Conservation (phyloP, 495 filamentous ascomycete species). For the Xylaria bambusicola region DNA sequence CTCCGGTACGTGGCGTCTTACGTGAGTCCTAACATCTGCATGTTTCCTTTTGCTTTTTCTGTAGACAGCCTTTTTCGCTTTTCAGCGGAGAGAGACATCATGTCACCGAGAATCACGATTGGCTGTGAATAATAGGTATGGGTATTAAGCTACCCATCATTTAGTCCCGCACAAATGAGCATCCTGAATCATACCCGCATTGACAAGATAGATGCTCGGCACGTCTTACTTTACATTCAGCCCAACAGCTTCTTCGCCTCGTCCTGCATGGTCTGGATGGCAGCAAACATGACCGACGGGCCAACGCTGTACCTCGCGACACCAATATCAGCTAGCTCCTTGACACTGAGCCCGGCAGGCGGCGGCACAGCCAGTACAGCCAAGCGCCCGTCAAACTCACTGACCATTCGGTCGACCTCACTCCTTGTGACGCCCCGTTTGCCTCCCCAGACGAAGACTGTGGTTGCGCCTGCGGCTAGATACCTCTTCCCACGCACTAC, state of each 20-base stretch:
- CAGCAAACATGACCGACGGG: slow-evolving; percentile 29
- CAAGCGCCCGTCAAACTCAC: slow-evolving; percentile 34
- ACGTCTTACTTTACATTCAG: background rate
- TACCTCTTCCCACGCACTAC: slow-evolving; percentile 49
- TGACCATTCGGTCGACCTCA: slow-evolving; percentile 42
- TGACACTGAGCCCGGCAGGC: slow-evolving; percentile 32
- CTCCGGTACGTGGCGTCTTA: no score
- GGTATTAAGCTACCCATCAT: no score
- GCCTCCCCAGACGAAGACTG: slow-evolving; percentile 45
- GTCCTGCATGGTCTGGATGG: slow-evolving; percentile 15
- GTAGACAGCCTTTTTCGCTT: no score
- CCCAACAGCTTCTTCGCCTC: slow-evolving; percentile 14
- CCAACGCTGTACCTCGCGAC: slow-evolving; percentile 51
- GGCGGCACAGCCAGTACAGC: slow-evolving; percentile 29
- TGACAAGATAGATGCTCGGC: no score
- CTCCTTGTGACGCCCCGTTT: slow-evolving; percentile 29
- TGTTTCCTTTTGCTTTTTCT: no score
- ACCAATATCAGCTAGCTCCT: slow-evolving; percentile 43
- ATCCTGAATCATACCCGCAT: no score
- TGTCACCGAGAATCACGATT: no score
- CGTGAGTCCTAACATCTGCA: no score
- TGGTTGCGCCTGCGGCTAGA: slow-evolving; percentile 49
- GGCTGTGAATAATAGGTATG: no score
- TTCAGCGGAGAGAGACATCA: no score
- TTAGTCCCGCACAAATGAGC: no score